Evolutionary conservation across 495 filamentous ascomycete species (phyloP).

Genomic region (Hyaloscypha variabilis): DNA sequence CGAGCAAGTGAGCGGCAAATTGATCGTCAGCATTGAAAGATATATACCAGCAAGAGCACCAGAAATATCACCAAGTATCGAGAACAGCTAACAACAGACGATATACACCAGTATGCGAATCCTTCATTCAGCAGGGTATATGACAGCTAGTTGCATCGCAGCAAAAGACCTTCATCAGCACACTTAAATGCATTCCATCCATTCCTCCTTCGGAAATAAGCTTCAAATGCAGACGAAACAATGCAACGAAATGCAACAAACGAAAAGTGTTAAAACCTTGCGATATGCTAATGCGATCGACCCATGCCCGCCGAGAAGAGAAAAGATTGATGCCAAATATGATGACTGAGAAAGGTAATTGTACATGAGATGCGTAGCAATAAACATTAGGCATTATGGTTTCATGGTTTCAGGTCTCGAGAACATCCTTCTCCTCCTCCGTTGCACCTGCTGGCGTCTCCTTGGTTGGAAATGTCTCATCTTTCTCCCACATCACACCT

Average conservation of each 20-base stretch:
- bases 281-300: background rate
- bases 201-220: background rate
- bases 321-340: background rate
- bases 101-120: background rate
- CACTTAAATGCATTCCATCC: background rate
- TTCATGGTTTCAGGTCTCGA: constrained; percentile 37
- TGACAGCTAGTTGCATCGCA: background rate
- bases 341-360: background rate
- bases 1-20: background rate
- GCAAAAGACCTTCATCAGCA: background rate
- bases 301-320: background rate
- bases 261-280: background rate
- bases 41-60: no score
- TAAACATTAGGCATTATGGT: constrained; percentile 12
- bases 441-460: constrained; percentile 41
- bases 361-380: background rate
- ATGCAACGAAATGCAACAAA: constrained; percentile 1
- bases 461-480: constrained; percentile 39
- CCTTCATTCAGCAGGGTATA: background rate
- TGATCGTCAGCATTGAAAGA: no score
- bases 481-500: constrained; percentile 47
- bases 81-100: background rate
- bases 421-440: constrained; percentile 45
- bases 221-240: background rate
- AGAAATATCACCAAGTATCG: no score